Evolutionary conservation across 73 alveolate genomes (phyloP).

Genomic region (Effrenium voratum): DNA sequence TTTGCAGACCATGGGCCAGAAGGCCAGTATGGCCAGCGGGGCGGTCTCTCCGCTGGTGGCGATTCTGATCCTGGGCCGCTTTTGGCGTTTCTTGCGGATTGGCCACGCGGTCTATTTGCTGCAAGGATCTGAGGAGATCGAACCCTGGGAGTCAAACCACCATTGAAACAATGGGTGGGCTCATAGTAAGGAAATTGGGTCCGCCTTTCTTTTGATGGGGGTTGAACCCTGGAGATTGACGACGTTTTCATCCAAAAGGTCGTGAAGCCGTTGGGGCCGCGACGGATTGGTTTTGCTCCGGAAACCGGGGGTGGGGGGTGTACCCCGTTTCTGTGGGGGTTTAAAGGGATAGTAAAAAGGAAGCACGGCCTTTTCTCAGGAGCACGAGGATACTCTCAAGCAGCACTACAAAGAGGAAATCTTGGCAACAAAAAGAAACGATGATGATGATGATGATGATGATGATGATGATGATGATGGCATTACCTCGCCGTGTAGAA

Average conservation of each 20-base stretch:
- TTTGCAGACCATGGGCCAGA: constrained; percentile 26
- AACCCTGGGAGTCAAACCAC: too few relatives aligned
- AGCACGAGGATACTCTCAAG: constrained; percentile 29
- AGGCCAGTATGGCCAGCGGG: constrained; percentile 44
- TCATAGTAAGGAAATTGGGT: not conserved
- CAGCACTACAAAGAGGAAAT: not conserved
- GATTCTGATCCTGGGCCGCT: constrained; percentile 18
- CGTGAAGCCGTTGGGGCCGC: not conserved
- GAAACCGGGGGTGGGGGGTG: not conserved
- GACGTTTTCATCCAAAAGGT: not conserved
- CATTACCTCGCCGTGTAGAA: too few relatives aligned
- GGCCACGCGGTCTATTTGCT: constrained; percentile 38
- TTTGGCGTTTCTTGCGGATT: constrained; percentile 47
- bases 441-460: too few relatives aligned
- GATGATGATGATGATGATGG: too few relatives aligned
- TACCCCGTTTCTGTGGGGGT: not conserved
- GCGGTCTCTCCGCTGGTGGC: constrained; percentile 33
- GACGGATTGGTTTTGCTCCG: not conserved
- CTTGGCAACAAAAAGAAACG: not conserved
- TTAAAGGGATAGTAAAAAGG: too few relatives aligned
- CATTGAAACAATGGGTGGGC: not conserved
- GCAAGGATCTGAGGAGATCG: constrained; percentile 35
- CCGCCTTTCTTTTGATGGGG: not conserved
- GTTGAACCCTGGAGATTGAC: not conserved
- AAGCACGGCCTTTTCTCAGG: not conserved